Percentiles rank a stretch among this genome's conserved stretches.
phyloP scores from a whole-genome alignment of 257 asterid species.

The Knoxia roxburghii region DNA sequence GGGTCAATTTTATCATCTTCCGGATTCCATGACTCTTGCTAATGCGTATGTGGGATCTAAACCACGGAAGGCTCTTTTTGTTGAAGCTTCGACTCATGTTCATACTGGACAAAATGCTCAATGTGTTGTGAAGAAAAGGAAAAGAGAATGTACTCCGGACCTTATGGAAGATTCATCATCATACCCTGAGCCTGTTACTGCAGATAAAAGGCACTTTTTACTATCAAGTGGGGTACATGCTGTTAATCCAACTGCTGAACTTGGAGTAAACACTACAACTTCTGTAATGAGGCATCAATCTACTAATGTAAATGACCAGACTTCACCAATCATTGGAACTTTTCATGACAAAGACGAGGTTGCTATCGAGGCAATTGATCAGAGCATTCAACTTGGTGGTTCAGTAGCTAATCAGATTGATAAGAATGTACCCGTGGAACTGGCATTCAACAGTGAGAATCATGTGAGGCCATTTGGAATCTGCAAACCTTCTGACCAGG shows the following conservation, averaged over 20 bases:
- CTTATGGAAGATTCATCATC: not conserved
- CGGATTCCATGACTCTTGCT: slow-evolving; percentile 50
- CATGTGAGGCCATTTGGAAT: slow-evolving; percentile 13
- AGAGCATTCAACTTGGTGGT: slow-evolving; percentile 3
- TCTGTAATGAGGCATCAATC: slow-evolving; percentile 8
- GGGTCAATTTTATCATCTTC: slow-evolving; percentile 45
- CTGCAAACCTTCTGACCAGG: slow-evolving; percentile 6
- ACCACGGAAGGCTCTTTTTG: slow-evolving; percentile 41
- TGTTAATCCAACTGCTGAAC: slow-evolving; percentile 12
- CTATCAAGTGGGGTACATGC: slow-evolving; percentile 15
- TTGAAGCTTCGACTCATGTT: slow-evolving; percentile 31
- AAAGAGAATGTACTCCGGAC: not conserved
- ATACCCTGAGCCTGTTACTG: slow-evolving; percentile 3
- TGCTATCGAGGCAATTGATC: not conserved
- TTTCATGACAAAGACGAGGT: slow-evolving; percentile 7
- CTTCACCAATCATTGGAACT: not conserved
- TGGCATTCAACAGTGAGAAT: slow-evolving; percentile 18
- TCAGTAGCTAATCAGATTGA: slow-evolving; percentile 10
- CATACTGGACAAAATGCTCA: slow-evolving; percentile 19
- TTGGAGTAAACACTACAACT: slow-evolving; percentile 8
- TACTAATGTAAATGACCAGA: not conserved
- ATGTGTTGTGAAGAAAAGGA: slow-evolving; percentile 8
- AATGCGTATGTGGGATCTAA: slow-evolving; percentile 39
- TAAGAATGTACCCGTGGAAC: slow-evolving; percentile 7
- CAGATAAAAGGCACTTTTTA: slow-evolving; percentile 14